A percentile compares a stretch with the other conserved stretches of the same genome.
These are phyloP conservation scores for Hypericum perforatum DNA, from an alignment of 345 rosid species.

Conservation along the genomic window DNA sequence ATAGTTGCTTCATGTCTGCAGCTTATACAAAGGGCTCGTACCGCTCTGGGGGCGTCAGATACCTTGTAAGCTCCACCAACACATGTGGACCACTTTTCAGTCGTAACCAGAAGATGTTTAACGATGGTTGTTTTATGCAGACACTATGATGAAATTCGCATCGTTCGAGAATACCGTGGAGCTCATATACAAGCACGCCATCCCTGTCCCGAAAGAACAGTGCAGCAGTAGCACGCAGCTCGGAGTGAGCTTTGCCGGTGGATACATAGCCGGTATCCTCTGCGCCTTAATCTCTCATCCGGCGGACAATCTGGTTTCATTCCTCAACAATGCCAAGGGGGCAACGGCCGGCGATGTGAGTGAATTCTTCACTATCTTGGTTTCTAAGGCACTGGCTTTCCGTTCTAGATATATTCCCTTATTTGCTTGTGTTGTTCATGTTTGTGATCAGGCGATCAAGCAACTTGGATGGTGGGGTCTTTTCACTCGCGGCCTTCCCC, in stretches of 20 bases:
- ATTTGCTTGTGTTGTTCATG: constrained; percentile 5
- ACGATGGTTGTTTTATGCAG: constrained; percentile 24
- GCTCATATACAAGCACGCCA: constrained; percentile 70
- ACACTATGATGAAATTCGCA: constrained; percentile 99
- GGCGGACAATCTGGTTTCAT: constrained; percentile 91
- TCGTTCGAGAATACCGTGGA: constrained; percentile 92
- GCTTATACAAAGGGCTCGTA: constrained; percentile 90
- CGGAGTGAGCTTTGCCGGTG: constrained; percentile 90
- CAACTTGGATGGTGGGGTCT: constrained; percentile 72
- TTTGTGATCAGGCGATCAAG: constrained; percentile 55
- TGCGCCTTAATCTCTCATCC: constrained; percentile 92
- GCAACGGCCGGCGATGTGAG: constrained; percentile 96
- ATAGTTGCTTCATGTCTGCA: constrained; percentile 14
- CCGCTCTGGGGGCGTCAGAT: constrained; percentile 99
- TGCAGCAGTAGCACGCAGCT: constrained; percentile 87
- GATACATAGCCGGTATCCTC: constrained; percentile 83
- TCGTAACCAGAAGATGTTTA: neutral
- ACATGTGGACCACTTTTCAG: neutral
- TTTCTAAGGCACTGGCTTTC: neutral
- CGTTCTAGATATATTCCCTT: neutral
- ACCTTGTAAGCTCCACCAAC: constrained; percentile 60
- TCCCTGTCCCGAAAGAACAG: constrained; percentile 73
- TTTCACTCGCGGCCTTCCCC: constrained; percentile 86
- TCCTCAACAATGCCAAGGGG: constrained; percentile 96
- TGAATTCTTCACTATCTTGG: neutral